Base-by-base conservation (phyloP, 225 moss, liverwort and hornwort genomes). In the Antitrichia curtipendula region DNA sequence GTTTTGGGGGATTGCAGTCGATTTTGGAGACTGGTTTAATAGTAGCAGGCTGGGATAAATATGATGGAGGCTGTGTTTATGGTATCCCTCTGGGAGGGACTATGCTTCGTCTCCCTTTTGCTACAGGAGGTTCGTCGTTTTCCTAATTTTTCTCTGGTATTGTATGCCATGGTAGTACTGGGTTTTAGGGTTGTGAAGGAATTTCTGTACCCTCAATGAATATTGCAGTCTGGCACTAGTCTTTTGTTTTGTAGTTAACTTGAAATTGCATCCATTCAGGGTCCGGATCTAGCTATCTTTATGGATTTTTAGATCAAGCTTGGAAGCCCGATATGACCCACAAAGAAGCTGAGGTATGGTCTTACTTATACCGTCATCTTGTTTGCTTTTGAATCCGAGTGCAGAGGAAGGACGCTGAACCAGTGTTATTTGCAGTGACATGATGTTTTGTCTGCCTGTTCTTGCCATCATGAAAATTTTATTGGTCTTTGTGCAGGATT, bases 41-140 rank as follows among this genome's bases (percentile, higher is more conserved):
- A 86, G 97, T 98, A 59, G 98, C 95, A 88, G 98, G 98, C 80
- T 98, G 96, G 99, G 97, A 99, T 87, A 97, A 96, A 90, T 96
- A 97, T 72, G 95, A 97, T 54, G 96, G 97, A 81, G 95, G 97
- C 82, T 92, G 96, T 90, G 97, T 99, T 79, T 97, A 93, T 88
- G 95, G 95, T 80, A 93, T 96, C 78, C 97, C 98, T 65, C 91
- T 99, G 75, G 99, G 97, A 91, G 99, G 99, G 86, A 97, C 97
- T 80, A 92, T 99, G 86, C 91, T 99, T 90, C 95, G 94, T 85
- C 91, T 96, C 83, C 97, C 97, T 66, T 97, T 97, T 82, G 83
- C 97, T 8, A 99, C 95, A 73, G 97, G 98, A 95, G 98, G 98
- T 97, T 91, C 59, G 85, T 86, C 53, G 31, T 85, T 69, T 62